phyloP scores from a whole-genome alignment of 1,139 yeast species.

The Debaryomyces fabryi region DNA sequence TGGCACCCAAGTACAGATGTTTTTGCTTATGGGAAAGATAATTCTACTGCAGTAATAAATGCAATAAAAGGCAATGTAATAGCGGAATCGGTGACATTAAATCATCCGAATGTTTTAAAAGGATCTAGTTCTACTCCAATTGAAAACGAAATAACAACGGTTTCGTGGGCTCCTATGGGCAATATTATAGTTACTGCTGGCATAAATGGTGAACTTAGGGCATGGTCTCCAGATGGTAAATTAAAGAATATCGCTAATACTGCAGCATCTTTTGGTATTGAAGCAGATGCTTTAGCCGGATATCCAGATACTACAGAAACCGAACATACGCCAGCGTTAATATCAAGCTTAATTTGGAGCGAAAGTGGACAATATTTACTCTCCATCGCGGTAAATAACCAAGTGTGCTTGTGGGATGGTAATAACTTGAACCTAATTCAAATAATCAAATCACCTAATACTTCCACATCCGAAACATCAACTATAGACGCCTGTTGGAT shows the following conservation, averaged over 20 bases:
- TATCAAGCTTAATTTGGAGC: constrained; percentile 38
- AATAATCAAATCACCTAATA: constrained; percentile 24
- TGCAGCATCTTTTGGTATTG: constrained; percentile 10
- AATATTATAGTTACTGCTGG: constrained; percentile 57
- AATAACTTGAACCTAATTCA: constrained; percentile 34
- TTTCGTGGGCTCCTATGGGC: constrained; percentile 71
- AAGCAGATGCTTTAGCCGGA: constrained; percentile 10
- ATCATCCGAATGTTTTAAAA: constrained; percentile 31
- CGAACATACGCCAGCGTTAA: constrained; percentile 15
- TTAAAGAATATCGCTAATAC: constrained; percentile 55
- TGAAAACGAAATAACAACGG: constrained; percentile 39
- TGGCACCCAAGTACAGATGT: constrained; percentile 47
- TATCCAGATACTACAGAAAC: constrained; percentile 5
- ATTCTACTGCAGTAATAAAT: constrained; percentile 38
- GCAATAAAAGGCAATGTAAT: constrained; percentile 35
- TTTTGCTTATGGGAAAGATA: constrained; percentile 41
- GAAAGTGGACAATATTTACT: constrained; percentile 39
- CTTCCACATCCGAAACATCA: constrained; percentile 12
- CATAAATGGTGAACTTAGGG: constrained; percentile 63
- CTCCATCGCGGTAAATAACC: constrained; percentile 34
- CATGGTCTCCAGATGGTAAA: constrained; percentile 70
- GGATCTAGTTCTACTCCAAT: constrained; percentile 9
- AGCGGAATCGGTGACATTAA: constrained; percentile 38
- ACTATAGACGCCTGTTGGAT: constrained; percentile 66
- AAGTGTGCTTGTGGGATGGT: constrained; percentile 45